Evolutionary conservation across 306 rosid species (phyloP).

Genomic region (Vicia villosa): DNA sequence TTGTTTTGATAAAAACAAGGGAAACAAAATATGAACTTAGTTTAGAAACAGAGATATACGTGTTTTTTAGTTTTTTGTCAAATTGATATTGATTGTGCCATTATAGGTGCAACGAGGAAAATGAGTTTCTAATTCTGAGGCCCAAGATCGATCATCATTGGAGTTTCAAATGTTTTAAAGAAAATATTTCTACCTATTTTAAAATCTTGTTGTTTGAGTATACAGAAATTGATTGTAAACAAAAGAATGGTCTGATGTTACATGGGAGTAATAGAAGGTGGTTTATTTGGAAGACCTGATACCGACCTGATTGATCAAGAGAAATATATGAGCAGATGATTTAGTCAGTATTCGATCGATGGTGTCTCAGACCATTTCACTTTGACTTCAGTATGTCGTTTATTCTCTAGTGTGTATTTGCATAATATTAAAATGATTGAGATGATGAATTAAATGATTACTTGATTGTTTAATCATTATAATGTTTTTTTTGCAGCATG

Average conservation of each 20-base stretch:
- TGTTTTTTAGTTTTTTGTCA: too few species aligned
- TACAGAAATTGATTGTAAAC: constrained; percentile 66
- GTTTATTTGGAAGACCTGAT: constrained; percentile 48
- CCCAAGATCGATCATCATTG: neutral
- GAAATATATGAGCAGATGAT: constrained; percentile 51
- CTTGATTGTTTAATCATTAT: too few species aligned
- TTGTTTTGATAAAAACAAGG: too few species aligned
- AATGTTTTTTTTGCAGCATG: too few species aligned
- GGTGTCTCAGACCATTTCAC: constrained; percentile 44
- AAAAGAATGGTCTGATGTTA: constrained; percentile 35
- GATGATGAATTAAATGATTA: neutral
- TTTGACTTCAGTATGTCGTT: constrained; percentile 47
- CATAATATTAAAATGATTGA: constrained; percentile 21
- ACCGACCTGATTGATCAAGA: constrained; percentile 37
- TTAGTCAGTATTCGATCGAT: constrained; percentile 52
- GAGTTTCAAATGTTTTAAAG: neutral
- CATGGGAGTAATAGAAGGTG: constrained; percentile 43
- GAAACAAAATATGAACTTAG: too few species aligned
- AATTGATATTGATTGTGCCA: too few species aligned
- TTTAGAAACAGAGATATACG: too few species aligned
- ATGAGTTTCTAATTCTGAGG: too few species aligned
- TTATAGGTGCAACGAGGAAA: too few species aligned
- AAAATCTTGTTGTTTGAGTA: too few species aligned
- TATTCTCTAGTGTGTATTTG: constrained; percentile 30
- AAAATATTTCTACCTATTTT: constrained; percentile 11